phyloP scores from a whole-genome alignment of 805 yeast species.

The Teunomyces barrocoloradensis region DNA sequence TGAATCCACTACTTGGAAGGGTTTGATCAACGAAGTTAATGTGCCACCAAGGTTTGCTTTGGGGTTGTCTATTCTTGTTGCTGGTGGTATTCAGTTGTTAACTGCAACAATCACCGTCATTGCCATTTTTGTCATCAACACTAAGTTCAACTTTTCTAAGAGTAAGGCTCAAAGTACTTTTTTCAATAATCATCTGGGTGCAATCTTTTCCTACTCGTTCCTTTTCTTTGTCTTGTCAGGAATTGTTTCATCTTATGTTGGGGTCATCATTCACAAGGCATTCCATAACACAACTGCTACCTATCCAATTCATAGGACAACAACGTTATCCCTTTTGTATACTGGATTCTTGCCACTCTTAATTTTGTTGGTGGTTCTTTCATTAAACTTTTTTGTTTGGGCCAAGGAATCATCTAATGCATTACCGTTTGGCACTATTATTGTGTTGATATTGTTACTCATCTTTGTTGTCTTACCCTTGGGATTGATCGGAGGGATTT shows the following conservation, averaged over 20 bases:
- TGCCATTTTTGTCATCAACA: constrained; percentile 44
- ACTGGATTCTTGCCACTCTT: constrained; percentile 45
- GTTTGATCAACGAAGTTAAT: constrained; percentile 52
- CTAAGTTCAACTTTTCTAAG: constrained; percentile 22
- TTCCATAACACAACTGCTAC: constrained; percentile 44
- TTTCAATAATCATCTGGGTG: constrained; percentile 66
- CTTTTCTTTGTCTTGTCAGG: constrained; percentile 67
- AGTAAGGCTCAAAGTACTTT: constrained; percentile 47
- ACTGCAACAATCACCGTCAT: constrained; percentile 65
- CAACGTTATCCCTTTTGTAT: constrained; percentile 24
- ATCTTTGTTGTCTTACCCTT: constrained; percentile 71
- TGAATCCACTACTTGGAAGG: constrained; percentile 42
- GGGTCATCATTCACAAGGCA: constrained; percentile 60
- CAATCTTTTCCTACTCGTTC: constrained; percentile 60
- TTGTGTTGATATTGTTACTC: constrained; percentile 57
- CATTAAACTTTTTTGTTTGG: constrained; percentile 71
- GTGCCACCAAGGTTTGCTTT: constrained; percentile 48
- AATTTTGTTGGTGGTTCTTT: constrained; percentile 49
- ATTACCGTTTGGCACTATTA: constrained; percentile 73
- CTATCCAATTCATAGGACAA: constrained; percentile 13
- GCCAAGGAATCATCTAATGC: constrained; percentile 72
- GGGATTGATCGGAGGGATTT: constrained; percentile 67
- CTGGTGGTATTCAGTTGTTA: constrained; percentile 73
- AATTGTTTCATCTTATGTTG: constrained; percentile 68
- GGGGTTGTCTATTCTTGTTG: constrained; percentile 54